A percentile compares a stretch with the other conserved stretches of the same genome.
phyloP scores from a whole-genome alignment of 345 rosid species.

The Barbarea vulgaris region DNA sequence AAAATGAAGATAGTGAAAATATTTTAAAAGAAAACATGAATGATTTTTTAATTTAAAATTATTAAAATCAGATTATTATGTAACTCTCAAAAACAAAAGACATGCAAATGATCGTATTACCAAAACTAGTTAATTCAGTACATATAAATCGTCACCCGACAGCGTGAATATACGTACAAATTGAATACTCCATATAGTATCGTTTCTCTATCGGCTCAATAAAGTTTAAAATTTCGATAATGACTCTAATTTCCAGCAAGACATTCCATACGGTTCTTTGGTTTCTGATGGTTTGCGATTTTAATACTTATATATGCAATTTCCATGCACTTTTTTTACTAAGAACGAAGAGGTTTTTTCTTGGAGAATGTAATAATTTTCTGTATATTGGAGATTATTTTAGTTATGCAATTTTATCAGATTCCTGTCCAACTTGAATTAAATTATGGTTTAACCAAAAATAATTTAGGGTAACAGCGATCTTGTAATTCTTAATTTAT shows the following conservation, averaged over 20 bases:
- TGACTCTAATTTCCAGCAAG: slow-evolving; percentile 38
- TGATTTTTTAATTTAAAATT: background rate
- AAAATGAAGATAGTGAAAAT: background rate
- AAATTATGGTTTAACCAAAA: slow-evolving; percentile 2
- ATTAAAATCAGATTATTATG: background rate
- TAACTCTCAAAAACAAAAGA: background rate
- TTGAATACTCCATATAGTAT: background rate
- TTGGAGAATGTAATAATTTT: slow-evolving; percentile 21
- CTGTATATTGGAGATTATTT: background rate
- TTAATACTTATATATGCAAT: slow-evolving; percentile 5
- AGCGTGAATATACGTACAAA: slow-evolving; percentile 7
- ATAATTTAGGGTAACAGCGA: slow-evolving; percentile 22
- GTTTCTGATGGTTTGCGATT: slow-evolving; percentile 23
- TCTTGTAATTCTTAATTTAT: slow-evolving; percentile 7
- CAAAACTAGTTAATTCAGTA: background rate
- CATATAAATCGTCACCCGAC: slow-evolving; percentile 2
- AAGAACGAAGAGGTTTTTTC: slow-evolving; percentile 30
- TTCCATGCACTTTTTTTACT: slow-evolving; percentile 18
- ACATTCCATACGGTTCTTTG: slow-evolving; percentile 42
- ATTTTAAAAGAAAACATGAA: background rate
- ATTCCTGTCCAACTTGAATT: slow-evolving; percentile 17
- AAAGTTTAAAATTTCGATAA: slow-evolving; percentile 17
- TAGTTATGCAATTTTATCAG: background rate
- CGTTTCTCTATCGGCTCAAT: slow-evolving; percentile 17
- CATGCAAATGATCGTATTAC: background rate